Evolutionary conservation across 2,329 filamentous ascomycete genomes (phyloP).

Genomic region (Fusarium pilosicola): DNA sequence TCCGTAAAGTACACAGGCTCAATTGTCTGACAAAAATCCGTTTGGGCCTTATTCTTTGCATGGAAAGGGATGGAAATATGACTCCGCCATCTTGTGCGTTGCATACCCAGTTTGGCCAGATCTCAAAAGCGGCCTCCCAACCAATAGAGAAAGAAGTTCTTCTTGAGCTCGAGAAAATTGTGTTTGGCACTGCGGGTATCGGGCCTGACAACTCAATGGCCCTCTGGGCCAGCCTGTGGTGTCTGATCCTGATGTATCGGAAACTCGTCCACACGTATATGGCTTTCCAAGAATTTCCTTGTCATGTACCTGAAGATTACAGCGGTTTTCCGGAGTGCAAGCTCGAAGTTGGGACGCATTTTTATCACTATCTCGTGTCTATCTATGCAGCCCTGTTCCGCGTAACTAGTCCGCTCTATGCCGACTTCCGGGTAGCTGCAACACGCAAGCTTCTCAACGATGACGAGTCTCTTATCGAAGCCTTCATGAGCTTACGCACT

Average conservation of each 20-base stretch:
- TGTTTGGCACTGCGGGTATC: slow-evolving; percentile 41
- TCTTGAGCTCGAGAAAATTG: slow-evolving; percentile 37
- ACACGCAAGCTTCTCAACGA: slow-evolving; percentile 40
- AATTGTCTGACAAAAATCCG: slow-evolving; percentile 44
- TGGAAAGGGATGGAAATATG: slow-evolving; percentile 37
- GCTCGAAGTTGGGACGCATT: slow-evolving; percentile 42
- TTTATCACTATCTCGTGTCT: slow-evolving; percentile 45
- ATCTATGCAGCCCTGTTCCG: slow-evolving; percentile 44
- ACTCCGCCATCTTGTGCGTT: slow-evolving; percentile 43
- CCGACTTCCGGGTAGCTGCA: slow-evolving; percentile 38
- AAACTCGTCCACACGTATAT: slow-evolving; percentile 44
- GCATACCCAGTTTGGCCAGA: slow-evolving; percentile 45
- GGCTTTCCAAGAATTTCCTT: slow-evolving; percentile 44
- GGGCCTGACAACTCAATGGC: slow-evolving; percentile 41
- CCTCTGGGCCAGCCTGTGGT: slow-evolving; percentile 45
- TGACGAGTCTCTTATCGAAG: slow-evolving; percentile 37
- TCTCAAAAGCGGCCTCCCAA: slow-evolving; percentile 43
- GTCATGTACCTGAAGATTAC: slow-evolving; percentile 45
- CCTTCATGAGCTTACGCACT: slow-evolving; percentile 43
- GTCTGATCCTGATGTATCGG: slow-evolving; percentile 44
- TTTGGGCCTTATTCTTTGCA: slow-evolving; percentile 40
- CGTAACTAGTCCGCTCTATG: slow-evolving; percentile 43
- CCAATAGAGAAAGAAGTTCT: slow-evolving; percentile 43
- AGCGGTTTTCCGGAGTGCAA: slow-evolving; percentile 44
- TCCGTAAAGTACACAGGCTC: slow-evolving; percentile 42